Conservation (phyloP, 768 basidiomycete species). For the Russula dissimulans region DNA sequence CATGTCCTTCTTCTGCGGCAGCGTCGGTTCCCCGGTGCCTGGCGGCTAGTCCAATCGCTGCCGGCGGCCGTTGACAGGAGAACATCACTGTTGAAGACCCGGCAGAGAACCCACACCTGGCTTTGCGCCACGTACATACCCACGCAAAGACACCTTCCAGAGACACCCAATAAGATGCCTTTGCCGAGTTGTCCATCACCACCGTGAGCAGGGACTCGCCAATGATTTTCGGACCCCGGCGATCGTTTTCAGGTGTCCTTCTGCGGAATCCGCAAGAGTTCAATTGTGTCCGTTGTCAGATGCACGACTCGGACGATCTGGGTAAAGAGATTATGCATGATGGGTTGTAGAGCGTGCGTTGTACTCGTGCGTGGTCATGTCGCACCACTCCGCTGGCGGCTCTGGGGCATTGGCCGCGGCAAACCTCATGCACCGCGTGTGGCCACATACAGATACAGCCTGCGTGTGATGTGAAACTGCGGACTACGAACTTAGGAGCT, state of each 20-base stretch:
- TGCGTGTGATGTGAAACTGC: background rate
- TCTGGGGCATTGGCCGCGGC: background rate
- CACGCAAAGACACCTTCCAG: background rate
- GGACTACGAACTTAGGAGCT: background rate
- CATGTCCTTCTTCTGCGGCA: background rate
- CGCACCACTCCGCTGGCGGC: background rate
- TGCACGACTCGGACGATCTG: too few species aligned
- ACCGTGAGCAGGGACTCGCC: too few species aligned
- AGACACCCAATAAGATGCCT: background rate
- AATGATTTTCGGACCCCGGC: background rate
- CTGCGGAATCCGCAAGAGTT: background rate
- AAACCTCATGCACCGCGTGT: background rate
- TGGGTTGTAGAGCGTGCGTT: slow-evolving; percentile 1
- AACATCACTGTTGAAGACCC: background rate
- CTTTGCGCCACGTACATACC: background rate
- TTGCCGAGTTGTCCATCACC: background rate
- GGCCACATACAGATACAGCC: background rate
- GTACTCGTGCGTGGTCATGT: background rate
- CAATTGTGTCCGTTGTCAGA: background rate
- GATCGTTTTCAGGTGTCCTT: background rate
- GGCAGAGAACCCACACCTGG: background rate
- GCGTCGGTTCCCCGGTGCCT: background rate
- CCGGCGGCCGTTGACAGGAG: background rate
- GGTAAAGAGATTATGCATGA: too few species aligned
- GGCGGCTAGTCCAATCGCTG: background rate